Base-by-base conservation (phyloP, 495 filamentous ascomycete species). In the Aspergillus bridgeri region DNA sequence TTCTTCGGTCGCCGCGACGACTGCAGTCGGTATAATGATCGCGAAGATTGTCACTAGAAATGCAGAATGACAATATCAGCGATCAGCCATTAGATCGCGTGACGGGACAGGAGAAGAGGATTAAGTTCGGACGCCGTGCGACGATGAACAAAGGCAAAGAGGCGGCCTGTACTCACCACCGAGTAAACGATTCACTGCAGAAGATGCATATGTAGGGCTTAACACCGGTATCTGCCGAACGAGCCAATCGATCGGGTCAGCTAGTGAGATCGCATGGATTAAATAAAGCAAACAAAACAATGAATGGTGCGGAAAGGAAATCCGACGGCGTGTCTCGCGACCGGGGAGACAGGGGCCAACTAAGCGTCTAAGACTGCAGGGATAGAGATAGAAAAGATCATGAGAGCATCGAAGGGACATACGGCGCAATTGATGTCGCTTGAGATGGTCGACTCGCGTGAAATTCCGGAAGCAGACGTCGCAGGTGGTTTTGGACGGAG, bases 381-480 rank as follows among this genome's bases (percentile, higher is more conserved):
- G n/a, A n/a, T n/a, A n/a, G n/a, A n/a, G n/a, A n/a, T n/a, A n/a
- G n/a, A n/a, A n/a, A n/a, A n/a, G n/a, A n/a, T n/a, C n/a, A n/a
- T n/a, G 49, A 13, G 21, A 23, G 6, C 11, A 7, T 3, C 21
- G 42, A 18, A 21, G 13, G 49, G 48, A 69, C 75, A 51, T 72
- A 79, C 76, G 76, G 24, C 76, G 71, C 17, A 79, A 62, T 60
- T 79, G 74, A 57, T 79, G 76, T 54, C 76, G 65, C 58, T 79
- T 79, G 38, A 79, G 65, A 61, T 79, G 76, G 62, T 79, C 76
- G 67, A 77, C 75, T 58, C 76, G 75, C 23, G 76, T 77, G 65
- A 79, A 79, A 51, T 68, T 70, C 56, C 76, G 75, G 69, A 76
- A 72, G 60, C 76, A 79, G 61, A 77, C 60, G 15, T 69, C 70